A percentile compares a stretch with the other conserved stretches of the same genome.
These are phyloP conservation scores for Claviceps capensis DNA, from an alignment of 2,329 filamentous ascomycete species.

Conservation along the genomic window DNA sequence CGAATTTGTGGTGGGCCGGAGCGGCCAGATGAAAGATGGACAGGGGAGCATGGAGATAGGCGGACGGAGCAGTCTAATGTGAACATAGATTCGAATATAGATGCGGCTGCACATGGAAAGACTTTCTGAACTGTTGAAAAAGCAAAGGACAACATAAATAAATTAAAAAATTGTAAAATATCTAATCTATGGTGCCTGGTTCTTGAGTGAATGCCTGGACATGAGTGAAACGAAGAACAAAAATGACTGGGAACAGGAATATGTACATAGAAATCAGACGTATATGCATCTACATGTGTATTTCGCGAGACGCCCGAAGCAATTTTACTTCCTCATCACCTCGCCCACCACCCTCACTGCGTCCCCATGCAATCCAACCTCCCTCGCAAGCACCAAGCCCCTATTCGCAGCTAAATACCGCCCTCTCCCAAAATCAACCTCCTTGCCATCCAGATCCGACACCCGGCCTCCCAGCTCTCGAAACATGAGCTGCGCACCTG, in stretches of 20 bases:
- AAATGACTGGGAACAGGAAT: too few relatives aligned
- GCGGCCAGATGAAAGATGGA: constrained; percentile 89
- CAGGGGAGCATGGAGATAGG: constrained; percentile 88
- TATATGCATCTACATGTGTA: not conserved
- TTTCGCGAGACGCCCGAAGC: not conserved
- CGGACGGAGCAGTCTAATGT: constrained; percentile 89
- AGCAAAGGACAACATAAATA: not conserved
- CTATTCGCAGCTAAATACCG: constrained; percentile 19
- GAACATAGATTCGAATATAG: constrained; percentile 1
- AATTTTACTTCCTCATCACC: not conserved
- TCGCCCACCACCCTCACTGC: constrained; percentile 22
- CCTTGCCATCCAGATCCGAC: constrained; percentile 30
- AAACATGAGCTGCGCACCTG: constrained; percentile 42
- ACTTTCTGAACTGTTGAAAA: not conserved
- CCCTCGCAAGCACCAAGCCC: constrained; percentile 28
- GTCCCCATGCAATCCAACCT: constrained; percentile 24
- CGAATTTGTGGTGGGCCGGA: constrained; percentile 85
- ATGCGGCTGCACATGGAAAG: too few relatives aligned
- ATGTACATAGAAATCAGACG: too few relatives aligned
- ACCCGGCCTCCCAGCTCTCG: constrained; percentile 40
- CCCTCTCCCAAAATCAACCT: constrained; percentile 23
- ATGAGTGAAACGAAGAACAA: too few relatives aligned
- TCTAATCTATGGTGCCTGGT: not conserved
- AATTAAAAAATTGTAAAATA: constrained; percentile 1
- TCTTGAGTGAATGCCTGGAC: too few relatives aligned